A percentile compares a stretch with the other conserved stretches of the same genome.
Evolutionary conservation across 192 early-diverging fungal species (phyloP).

Genomic region (Mortierella antarctica): DNA sequence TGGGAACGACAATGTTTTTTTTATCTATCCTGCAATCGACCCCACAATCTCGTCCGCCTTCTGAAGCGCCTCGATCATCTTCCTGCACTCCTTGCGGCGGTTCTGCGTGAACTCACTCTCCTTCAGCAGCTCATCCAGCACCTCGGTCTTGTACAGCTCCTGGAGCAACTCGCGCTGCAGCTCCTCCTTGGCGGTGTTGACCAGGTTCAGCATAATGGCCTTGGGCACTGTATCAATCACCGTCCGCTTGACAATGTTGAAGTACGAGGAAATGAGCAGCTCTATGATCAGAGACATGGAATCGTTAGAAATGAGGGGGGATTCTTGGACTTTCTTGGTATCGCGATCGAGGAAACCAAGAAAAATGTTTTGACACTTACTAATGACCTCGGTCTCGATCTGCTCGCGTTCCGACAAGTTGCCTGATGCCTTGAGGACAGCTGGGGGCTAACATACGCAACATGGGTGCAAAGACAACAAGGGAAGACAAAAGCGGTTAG

Average conservation of each 20-base stretch:
- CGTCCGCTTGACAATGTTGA: slow-evolving; percentile 98
- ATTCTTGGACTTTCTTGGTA: not conserved
- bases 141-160: slow-evolving; percentile 97
- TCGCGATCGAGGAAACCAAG: not conserved
- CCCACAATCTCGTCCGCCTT: slow-evolving; percentile 78
- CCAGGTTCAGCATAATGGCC: slow-evolving; percentile 98
- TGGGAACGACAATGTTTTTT: no score
- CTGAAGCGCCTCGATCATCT: slow-evolving; percentile 96
- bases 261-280: slow-evolving; percentile 97
- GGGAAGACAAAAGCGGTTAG: no score
- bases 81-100: slow-evolving; percentile 95
- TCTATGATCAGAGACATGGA: slow-evolving; percentile 60
- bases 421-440: slow-evolving; percentile 93
- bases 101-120: slow-evolving; percentile 94
- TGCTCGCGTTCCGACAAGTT: slow-evolving; percentile 96
- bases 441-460: slow-evolving; percentile 71
- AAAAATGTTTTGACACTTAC: slow-evolving; percentile 59
- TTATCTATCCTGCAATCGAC: slow-evolving; percentile 16
- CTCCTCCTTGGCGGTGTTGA: slow-evolving; percentile 88
- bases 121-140: slow-evolving; percentile 93
- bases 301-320: not conserved
- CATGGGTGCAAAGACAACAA: no score
- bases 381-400: slow-evolving; percentile 99
- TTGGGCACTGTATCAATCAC: slow-evolving; percentile 98
- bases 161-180: slow-evolving; percentile 94